phyloP scores from a whole-genome alignment of 495 filamentous ascomycete species.

The Penicillium fimorum region DNA sequence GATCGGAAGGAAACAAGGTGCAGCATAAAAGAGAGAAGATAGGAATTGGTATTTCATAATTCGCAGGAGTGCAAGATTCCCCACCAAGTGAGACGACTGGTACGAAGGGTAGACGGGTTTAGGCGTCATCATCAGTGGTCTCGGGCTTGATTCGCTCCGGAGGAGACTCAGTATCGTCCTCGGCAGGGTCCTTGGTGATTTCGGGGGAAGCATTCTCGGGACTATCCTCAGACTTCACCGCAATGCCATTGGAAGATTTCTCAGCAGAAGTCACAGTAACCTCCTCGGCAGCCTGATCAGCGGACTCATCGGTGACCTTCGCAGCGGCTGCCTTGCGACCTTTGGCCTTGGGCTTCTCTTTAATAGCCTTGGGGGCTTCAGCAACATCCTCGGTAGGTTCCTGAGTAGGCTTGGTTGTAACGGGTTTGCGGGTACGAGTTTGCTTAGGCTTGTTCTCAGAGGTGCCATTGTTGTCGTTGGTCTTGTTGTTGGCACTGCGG shows the following conservation, averaged over 20 bases:
- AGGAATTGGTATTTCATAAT: not conserved
- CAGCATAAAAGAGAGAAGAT: not conserved
- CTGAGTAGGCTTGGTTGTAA: constrained; percentile 28
- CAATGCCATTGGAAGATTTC: not conserved
- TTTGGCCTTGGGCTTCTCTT: constrained; percentile 19
- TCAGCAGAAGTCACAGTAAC: not conserved
- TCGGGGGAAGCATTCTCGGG: not conserved
- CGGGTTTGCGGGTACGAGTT: constrained; percentile 5
- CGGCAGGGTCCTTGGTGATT: not conserved
- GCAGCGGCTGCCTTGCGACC: not conserved
- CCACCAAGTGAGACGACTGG: not conserved
- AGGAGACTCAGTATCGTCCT: not conserved
- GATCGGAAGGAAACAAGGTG: not conserved
- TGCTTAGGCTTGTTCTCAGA: not conserved
- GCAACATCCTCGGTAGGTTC: constrained; percentile 25
- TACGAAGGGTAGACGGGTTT: not conserved
- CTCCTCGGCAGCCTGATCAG: not conserved
- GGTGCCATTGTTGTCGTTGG: not conserved
- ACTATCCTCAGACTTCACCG: not conserved
- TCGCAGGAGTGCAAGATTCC: not conserved
- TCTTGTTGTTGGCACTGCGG: not conserved
- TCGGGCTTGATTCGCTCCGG: not conserved
- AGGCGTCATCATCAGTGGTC: not conserved
- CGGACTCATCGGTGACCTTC: not conserved
- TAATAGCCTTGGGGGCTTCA: not conserved